A percentile compares a stretch with the other conserved stretches of the same genome.
Evolutionary conservation across 495 filamentous ascomycete genomes (phyloP).

Genomic region (Podospora didyma): DNA sequence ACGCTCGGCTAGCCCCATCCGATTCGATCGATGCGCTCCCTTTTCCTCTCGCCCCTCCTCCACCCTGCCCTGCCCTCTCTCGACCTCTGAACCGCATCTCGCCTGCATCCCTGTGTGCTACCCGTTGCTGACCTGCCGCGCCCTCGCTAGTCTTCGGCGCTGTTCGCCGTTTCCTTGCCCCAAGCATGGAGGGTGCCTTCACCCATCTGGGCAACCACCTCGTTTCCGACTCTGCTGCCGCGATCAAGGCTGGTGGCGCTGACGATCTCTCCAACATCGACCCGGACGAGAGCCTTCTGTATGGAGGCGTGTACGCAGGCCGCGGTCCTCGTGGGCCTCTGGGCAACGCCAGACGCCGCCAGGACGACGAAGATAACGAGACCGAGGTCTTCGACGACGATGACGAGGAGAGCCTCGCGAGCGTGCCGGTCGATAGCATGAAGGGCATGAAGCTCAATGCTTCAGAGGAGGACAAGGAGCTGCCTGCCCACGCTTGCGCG

Average conservation of each 20-base stretch:
- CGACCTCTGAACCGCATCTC: not conserved
- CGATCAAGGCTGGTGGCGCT: conserved; percentile 62
- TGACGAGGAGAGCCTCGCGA: conserved; percentile 88
- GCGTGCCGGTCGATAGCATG: conserved; percentile 71
- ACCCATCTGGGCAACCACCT: conserved; percentile 81
- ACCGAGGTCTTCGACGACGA: conserved; percentile 84
- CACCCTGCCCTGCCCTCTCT: not conserved
- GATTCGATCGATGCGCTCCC: not conserved
- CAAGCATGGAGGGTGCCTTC: conserved; percentile 78
- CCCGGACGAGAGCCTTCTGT: conserved; percentile 71
- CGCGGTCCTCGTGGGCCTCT: conserved; percentile 51
- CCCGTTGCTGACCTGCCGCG: conserved; percentile 2
- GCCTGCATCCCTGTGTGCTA: not conserved
- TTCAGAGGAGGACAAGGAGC: conserved; percentile 80
- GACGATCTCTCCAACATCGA: conserved; percentile 66
- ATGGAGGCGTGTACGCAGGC: conserved; percentile 59
- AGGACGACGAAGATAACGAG: conserved; percentile 84
- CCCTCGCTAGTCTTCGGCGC: conserved; percentile 13
- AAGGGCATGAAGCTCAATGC: conserved; percentile 61
- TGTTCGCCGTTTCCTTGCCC: conserved; percentile 7
- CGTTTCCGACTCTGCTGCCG: conserved; percentile 65
- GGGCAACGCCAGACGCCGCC: conserved; percentile 51
- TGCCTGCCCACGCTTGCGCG: conserved; percentile 95
- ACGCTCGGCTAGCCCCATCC: conserved; percentile 13
- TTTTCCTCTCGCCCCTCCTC: not conserved